Conservation (phyloP, 2,329 filamentous ascomycete genomes). For the Exophiala alcalophila region DNA sequence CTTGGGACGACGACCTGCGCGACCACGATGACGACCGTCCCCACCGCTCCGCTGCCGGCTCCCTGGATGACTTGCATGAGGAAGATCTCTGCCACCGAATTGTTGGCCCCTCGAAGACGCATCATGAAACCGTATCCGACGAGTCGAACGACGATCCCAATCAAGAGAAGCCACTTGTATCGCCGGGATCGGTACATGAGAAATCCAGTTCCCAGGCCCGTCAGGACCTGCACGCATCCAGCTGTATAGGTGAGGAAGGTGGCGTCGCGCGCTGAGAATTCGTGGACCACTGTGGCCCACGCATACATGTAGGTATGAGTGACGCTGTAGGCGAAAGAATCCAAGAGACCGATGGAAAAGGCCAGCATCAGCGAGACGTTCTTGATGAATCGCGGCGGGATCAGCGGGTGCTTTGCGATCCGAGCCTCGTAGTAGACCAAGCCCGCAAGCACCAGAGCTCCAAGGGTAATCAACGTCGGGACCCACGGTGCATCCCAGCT, state of each 20-base stretch:
- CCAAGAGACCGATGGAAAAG: slow-evolving; percentile 41
- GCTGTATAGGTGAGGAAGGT: slow-evolving; percentile 44
- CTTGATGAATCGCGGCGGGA: slow-evolving; percentile 48
- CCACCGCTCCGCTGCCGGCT: slow-evolving; percentile 47
- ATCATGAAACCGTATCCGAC: slow-evolving; percentile 54
- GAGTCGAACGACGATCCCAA: slow-evolving; percentile 43
- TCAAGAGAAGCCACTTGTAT: slow-evolving; percentile 49
- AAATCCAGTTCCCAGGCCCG: slow-evolving; percentile 41
- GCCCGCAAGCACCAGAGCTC: slow-evolving; percentile 40
- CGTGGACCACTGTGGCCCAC: slow-evolving; percentile 47
- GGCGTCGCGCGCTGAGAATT: slow-evolving; percentile 41
- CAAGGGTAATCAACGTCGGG: slow-evolving; percentile 45
- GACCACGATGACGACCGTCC: slow-evolving; percentile 44
- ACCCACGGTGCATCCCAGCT: slow-evolving; percentile 49
- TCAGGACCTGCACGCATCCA: slow-evolving; percentile 44
- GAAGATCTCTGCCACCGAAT: slow-evolving; percentile 47
- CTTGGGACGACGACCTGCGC: slow-evolving; percentile 48
- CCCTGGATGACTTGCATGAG: slow-evolving; percentile 51
- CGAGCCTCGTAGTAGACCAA: slow-evolving; percentile 51
- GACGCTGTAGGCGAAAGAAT: slow-evolving; percentile 44
- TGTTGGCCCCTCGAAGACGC: slow-evolving; percentile 45
- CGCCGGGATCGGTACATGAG: slow-evolving; percentile 44
- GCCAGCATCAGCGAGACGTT: slow-evolving; percentile 45
- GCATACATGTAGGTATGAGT: slow-evolving; percentile 51
- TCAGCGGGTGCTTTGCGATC: slow-evolving; percentile 45